Evolutionary conservation across 768 basidiomycete genomes (phyloP), one percentile per base, ranked within the genome.

Genomic region (Suillus alpinus): DNA sequence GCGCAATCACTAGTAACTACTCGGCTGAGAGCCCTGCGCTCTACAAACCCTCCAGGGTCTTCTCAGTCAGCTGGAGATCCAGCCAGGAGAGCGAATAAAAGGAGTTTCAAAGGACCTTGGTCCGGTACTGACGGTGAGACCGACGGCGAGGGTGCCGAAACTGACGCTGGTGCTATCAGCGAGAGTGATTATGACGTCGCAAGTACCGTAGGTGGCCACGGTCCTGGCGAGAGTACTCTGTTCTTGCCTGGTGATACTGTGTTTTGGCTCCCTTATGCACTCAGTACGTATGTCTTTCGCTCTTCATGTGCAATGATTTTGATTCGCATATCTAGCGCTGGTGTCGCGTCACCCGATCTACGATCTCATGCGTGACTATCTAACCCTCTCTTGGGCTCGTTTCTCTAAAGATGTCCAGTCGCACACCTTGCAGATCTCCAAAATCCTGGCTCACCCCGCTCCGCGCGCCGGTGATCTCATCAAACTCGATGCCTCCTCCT

Each of bases 341-440:
- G 94, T 95, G 32, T 96, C 95, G 52, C 87, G 92, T 26, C 91
- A 92, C 72, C 95, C 95, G 0, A 92, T 97, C 65, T 97, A 95
- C 76, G 94, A 95, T 70, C 81, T 96, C 59, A 93, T 98, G 91
- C 84, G 91, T 57, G 95, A 98, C 76, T 95, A 92, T 69, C 84
- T 98, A 47, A 94, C 94, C n/a, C 86, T 97, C 49, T 92, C 90
- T 4, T 95, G 94, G 93, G 94, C 94, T 18, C 88, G 92, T 53
- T 94, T 94, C 77, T 91, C 91, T 58, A 95, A 95, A 75, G 93
- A 96, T 68, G 93, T 95, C 4, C 91, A 93, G 74, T 90, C 91
- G 0, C 95, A 97, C 69, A 93, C 94, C 9, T 80, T 95, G 57
- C 92, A 93, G 70, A 93, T 94, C 59, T 89, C 89, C 56, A 92